Conservation (phyloP, 345 rosid species). For the Camelina sativa region DNA sequence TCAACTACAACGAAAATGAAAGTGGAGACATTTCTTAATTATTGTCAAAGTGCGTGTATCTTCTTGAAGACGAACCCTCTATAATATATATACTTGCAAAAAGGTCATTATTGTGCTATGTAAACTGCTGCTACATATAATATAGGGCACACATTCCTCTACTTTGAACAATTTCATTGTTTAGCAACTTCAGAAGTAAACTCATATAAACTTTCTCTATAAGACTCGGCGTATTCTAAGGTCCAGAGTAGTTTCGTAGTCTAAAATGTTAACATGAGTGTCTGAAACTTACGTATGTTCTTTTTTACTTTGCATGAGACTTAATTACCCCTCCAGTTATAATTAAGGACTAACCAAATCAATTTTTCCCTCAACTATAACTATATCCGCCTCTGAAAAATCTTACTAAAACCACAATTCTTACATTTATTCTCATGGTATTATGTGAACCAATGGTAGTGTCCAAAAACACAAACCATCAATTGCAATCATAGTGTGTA, state of each 20-base stretch:
- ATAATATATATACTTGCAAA: not conserved
- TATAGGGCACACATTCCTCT: not conserved
- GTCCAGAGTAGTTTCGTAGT: not conserved
- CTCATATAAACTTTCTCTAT: not conserved
- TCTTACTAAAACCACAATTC: not conserved
- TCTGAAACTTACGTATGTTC: not conserved
- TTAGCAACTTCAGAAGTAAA: not conserved
- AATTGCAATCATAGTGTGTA: not conserved
- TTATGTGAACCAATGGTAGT: not conserved
- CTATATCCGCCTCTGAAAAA: not conserved
- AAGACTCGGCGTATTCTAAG: not conserved
- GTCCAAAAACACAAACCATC: not conserved
- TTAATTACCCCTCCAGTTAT: not conserved
- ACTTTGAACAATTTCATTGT: not conserved
- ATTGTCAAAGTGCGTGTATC: slow-evolving; percentile 33
- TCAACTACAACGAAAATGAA: slow-evolving; percentile 23
- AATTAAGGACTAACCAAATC: not conserved
- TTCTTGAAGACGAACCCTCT: slow-evolving; percentile 12
- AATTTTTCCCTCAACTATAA: not conserved
- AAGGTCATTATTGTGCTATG: not conserved
- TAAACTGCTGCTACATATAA: not conserved
- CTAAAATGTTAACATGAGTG: not conserved
- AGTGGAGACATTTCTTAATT: slow-evolving; percentile 22
- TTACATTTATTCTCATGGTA: not conserved
- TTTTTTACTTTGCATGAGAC: not conserved